phyloP scores from a whole-genome alignment of 768 basidiomycete genomes.

The Termitomyces heimii region DNA sequence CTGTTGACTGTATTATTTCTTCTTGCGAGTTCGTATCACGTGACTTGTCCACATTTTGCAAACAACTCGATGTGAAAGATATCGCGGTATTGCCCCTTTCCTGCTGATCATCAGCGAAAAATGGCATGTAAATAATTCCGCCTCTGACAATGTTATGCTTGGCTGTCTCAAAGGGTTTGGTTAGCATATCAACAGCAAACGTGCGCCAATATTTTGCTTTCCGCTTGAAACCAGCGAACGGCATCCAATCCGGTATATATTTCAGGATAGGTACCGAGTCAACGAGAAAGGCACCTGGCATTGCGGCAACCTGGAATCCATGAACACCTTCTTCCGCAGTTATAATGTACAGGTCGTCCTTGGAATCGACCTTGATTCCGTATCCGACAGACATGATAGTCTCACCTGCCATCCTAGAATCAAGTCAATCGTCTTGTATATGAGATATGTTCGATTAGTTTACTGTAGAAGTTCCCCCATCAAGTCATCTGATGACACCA shows the following conservation, averaged over 20 bases:
- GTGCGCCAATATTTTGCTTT: constrained; percentile 23
- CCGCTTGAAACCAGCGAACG: constrained; percentile 28
- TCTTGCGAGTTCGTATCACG: no score
- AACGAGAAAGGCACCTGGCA: constrained; percentile 27
- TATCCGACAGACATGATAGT: constrained; percentile 26
- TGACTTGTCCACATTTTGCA: no score
- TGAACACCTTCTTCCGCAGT: constrained; percentile 24
- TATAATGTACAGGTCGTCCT: constrained; percentile 28
- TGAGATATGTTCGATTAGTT: not conserved
- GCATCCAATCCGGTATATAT: constrained; percentile 29
- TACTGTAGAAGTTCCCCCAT: constrained; percentile 9
- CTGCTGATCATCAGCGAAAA: no score
- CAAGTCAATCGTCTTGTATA: not conserved
- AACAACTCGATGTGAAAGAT: no score
- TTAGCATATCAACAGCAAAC: constrained; percentile 13
- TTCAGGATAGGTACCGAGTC: constrained; percentile 26
- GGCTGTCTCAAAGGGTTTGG: constrained; percentile 17
- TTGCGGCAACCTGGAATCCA: constrained; percentile 20
- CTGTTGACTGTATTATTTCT: no score
- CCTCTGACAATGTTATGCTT: constrained; percentile 13
- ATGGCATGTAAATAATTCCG: no score
- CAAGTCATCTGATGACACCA: constrained; percentile 14
- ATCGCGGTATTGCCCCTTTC: no score
- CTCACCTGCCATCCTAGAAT: constrained; percentile 15
- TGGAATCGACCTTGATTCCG: constrained; percentile 23